Conservation (phyloP, 2,329 filamentous ascomycete genomes). For the Chaetomium strumarium region DNA sequence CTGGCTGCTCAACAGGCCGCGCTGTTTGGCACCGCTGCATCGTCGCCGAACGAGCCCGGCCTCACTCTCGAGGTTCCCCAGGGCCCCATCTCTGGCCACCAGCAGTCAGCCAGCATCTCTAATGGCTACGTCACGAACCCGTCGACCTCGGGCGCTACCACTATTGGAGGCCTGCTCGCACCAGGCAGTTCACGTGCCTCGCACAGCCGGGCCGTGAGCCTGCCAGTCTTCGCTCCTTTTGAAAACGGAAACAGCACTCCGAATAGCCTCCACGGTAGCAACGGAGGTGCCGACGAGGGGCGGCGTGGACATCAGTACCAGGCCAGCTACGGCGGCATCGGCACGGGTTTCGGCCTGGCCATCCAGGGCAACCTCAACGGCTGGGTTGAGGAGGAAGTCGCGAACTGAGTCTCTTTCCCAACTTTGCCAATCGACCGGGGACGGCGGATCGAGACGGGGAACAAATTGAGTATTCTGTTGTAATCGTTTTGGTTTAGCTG, state of each 20-base stretch:
- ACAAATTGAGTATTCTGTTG: constrained; percentile 15
- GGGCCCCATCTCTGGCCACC: constrained; percentile 55
- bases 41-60: constrained; percentile 45
- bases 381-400: constrained; percentile 62
- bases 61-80: constrained; percentile 55
- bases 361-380: constrained; percentile 60
- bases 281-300: constrained; percentile 43
- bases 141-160: constrained; percentile 54
- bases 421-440: not conserved
- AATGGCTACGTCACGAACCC: constrained; percentile 55
- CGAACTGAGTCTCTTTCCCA: constrained; percentile 38
- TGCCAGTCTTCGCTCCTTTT: constrained; percentile 66
- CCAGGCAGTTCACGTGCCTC: constrained; percentile 53
- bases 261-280: constrained; percentile 41
- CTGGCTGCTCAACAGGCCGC: constrained; percentile 72
- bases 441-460: constrained; percentile 2
- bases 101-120: constrained; percentile 60
- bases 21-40: constrained; percentile 68
- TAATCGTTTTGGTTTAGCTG: constrained; percentile 12
- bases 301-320: constrained; percentile 63
- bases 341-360: constrained; percentile 53
- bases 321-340: constrained; percentile 55
- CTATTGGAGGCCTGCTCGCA: constrained; percentile 70
- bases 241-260: constrained; percentile 54
- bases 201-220: constrained; percentile 78